These are phyloP conservation scores for Fusarium irregulare DNA, from an alignment of 2,329 filamentous ascomycete species.

Conservation along the genomic window DNA sequence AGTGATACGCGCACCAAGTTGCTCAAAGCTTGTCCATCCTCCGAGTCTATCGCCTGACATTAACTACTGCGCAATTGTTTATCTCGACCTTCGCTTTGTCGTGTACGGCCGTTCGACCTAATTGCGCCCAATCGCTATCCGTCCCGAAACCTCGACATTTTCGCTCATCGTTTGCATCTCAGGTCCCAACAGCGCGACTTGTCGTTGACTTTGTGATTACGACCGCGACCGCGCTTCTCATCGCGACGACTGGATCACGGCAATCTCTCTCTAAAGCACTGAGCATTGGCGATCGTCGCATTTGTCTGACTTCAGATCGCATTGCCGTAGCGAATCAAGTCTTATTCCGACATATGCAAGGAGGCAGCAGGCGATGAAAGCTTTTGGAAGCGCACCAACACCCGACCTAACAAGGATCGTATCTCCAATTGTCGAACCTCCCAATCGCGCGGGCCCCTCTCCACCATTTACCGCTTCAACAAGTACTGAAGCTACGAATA, in stretches of 20 bases:
- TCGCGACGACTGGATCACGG: constrained; percentile 33
- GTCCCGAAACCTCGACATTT: neutral
- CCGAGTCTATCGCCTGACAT: neutral
- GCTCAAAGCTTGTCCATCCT: neutral
- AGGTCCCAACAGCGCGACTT: neutral
- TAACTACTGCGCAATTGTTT: constrained; percentile 16
- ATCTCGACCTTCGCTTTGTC: neutral
- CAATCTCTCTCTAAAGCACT: constrained; percentile 17
- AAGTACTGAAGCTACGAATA: neutral
- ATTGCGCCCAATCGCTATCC: neutral
- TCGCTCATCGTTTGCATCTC: neutral
- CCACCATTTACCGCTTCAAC: constrained; percentile 43
- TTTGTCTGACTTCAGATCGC: constrained; percentile 31
- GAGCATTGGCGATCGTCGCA: constrained; percentile 42
- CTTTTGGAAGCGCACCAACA: constrained; percentile 25
- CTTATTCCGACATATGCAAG: constrained; percentile 46
- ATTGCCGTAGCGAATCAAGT: constrained; percentile 33
- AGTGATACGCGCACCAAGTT: constrained; percentile 12
- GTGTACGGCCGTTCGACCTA: neutral
- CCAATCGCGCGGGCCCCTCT: constrained; percentile 51
- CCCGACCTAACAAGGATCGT: constrained; percentile 43
- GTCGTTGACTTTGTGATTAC: constrained; percentile 3
- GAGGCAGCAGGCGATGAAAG: constrained; percentile 47
- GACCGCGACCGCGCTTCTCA: constrained; percentile 23
- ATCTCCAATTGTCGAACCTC: constrained; percentile 41